These are phyloP conservation scores for Drosera spatulata DNA, from an alignment of 179 eudicot species.

Conservation along the genomic window DNA sequence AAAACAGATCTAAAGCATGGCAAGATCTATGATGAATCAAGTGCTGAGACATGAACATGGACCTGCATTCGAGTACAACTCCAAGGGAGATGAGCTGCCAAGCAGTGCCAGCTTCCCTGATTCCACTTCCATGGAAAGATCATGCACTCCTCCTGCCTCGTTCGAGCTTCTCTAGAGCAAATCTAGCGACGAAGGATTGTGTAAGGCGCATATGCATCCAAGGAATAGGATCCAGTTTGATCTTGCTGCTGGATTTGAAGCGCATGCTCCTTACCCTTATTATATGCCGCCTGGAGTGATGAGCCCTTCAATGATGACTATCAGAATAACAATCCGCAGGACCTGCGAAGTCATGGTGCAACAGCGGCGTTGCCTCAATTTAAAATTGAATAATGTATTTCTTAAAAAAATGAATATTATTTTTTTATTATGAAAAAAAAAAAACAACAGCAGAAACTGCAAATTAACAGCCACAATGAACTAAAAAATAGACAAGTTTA, in stretches of 20 bases:
- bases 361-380: conserved; percentile 39
- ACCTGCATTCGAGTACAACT: conserved; percentile 30
- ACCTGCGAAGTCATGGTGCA: conserved; percentile 23
- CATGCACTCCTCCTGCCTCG: conserved; percentile 43
- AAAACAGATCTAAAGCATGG: conserved; percentile 19
- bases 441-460: too few species aligned
- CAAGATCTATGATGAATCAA: conserved; percentile 15
- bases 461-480: too few species aligned
- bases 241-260: conserved; percentile 25
- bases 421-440: too few species aligned
- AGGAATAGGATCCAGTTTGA: conserved; percentile 34
- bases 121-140: conserved; percentile 50
- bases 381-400: too few species aligned
- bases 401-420: too few species aligned
- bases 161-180: conserved; percentile 28
- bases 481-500: too few species aligned
- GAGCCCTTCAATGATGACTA: conserved; percentile 70
- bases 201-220: conserved; percentile 40
- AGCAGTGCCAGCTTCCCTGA: conserved; percentile 46
- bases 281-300: conserved; percentile 59
- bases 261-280: conserved; percentile 51
- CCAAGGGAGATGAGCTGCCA: conserved; percentile 41
- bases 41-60: conserved; percentile 17
- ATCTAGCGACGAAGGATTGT: conserved; percentile 31
- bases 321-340: conserved; percentile 39